Evolutionary conservation across 2,329 filamentous ascomycete species (phyloP).

Genomic region (Byssochlamys sp.): DNA sequence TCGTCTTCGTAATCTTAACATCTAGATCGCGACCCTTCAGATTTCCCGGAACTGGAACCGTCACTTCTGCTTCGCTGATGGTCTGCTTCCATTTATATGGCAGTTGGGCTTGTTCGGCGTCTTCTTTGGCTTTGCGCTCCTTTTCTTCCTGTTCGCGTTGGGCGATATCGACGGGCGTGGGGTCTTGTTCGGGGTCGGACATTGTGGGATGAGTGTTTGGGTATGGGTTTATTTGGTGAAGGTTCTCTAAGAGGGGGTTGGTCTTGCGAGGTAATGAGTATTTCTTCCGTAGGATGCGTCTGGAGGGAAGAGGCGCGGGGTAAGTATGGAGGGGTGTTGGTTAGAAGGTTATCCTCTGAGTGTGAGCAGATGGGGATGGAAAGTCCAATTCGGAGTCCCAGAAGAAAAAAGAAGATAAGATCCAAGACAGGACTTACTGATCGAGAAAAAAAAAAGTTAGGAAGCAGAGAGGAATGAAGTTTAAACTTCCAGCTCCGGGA

Average conservation of each 20-base stretch:
- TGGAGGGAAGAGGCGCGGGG: not conserved
- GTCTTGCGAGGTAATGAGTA: not conserved
- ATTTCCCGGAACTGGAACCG: conserved; percentile 67
- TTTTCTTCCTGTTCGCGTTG: conserved; percentile 48
- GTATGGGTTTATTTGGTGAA: not conserved
- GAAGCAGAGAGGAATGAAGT: not conserved
- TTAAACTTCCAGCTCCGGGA: not conserved
- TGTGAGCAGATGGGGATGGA: not conserved
- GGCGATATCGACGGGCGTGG: conserved; percentile 23
- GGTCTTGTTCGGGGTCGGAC: conserved; percentile 21
- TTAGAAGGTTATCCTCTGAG: not conserved
- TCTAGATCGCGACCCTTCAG: conserved; percentile 75
- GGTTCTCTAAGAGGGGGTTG: not conserved
- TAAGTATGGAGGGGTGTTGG: not conserved
- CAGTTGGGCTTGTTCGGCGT: conserved; percentile 76
- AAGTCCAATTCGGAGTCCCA: not conserved
- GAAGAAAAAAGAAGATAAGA: not conserved
- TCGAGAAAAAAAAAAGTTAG: not conserved
- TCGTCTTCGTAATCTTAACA: conserved; percentile 70
- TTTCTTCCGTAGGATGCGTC: not conserved
- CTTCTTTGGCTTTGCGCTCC: conserved; percentile 60
- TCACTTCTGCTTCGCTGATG: conserved; percentile 77
- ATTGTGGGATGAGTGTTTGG: not conserved
- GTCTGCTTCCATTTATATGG: conserved; percentile 97
- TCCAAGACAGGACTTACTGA: not conserved